Evolutionary conservation across 2,329 filamentous ascomycete species (phyloP).

Genomic region (Aspergillus cejpii): DNA sequence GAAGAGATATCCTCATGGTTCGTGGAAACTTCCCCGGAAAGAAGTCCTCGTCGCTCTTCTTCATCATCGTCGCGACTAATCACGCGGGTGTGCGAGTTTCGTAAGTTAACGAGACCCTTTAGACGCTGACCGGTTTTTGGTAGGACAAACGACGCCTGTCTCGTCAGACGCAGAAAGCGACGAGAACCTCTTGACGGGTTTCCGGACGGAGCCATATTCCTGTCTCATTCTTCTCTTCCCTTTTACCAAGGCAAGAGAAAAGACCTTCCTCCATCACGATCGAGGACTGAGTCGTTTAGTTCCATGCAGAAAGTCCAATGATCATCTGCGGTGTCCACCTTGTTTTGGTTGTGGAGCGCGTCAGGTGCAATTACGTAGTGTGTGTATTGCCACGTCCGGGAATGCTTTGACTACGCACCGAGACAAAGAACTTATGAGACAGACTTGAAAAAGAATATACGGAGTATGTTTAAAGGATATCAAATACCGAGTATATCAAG

Average conservation of each 20-base stretch:
- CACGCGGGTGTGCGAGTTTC: constrained; percentile 43
- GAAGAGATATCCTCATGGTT: constrained; percentile 11
- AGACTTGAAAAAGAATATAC: neutral
- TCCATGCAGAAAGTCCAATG: neutral
- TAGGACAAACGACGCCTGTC: constrained; percentile 79
- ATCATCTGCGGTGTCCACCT: neutral
- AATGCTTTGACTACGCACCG: constrained; percentile 3
- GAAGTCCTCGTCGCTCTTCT: constrained; percentile 36
- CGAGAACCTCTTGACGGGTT: constrained; percentile 27
- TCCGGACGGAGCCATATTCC: constrained; percentile 25
- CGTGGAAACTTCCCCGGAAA: constrained; percentile 22
- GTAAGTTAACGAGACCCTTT: constrained; percentile 70
- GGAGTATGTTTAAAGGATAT: neutral
- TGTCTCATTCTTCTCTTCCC: constrained; percentile 16
- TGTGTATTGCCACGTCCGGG: neutral
- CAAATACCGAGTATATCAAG: neutral
- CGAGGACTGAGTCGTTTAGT: neutral
- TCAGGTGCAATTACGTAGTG: neutral
- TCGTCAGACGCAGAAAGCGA: constrained; percentile 30
- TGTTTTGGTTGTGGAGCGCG: neutral
- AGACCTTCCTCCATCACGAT: too few species aligned
- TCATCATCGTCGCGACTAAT: constrained; percentile 26
- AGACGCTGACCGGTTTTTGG: constrained; percentile 80
- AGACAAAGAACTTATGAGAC: neutral
- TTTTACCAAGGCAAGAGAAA: too few species aligned